These are phyloP conservation scores for Oleoguttula mirabilis DNA, from an alignment of 495 filamentous ascomycete species.

Conservation along the genomic window DNA sequence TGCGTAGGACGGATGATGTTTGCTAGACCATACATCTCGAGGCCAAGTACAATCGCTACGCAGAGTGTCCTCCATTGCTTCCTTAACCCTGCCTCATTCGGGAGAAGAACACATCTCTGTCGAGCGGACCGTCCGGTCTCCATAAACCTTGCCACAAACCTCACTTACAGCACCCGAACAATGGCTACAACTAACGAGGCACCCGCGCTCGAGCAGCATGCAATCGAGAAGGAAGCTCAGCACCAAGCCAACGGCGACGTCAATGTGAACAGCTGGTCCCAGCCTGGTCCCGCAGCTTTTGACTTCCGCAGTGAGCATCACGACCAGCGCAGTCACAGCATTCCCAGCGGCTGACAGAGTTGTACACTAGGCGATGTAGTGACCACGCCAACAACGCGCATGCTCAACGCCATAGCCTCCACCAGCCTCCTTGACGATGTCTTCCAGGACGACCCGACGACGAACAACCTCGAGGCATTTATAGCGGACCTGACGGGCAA, in stretches of 20 bases:
- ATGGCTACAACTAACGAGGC: conserved; percentile 1
- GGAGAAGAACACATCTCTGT: too few species aligned
- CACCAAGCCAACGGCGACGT: conserved; percentile 12
- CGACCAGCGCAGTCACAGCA: background rate
- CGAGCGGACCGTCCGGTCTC: too few species aligned
- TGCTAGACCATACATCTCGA: too few species aligned
- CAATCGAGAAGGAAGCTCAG: conserved; percentile 8
- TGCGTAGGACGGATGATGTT: too few species aligned
- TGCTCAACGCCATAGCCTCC: conserved; percentile 55
- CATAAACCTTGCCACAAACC: too few species aligned
- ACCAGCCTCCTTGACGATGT: conserved; percentile 62
- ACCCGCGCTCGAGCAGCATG: conserved; percentile 5
- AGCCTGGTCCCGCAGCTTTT: conserved; percentile 50
- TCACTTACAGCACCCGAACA: too few species aligned
- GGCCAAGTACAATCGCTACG: too few species aligned
- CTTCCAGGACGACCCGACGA: conserved; percentile 70
- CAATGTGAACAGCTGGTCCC: conserved; percentile 40
- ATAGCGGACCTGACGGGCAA: conserved; percentile 60
- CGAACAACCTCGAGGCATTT: conserved; percentile 53
- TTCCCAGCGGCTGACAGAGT: background rate
- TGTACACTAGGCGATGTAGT: conserved; percentile 55
- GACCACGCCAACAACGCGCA: conserved; percentile 72
- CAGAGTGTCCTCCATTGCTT: too few species aligned
- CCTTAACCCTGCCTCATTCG: too few species aligned
- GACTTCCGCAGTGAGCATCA: conserved; percentile 38